Evolutionary conservation across 257 asterid species (phyloP).

Genomic region (Orobanche coerulescens): DNA sequence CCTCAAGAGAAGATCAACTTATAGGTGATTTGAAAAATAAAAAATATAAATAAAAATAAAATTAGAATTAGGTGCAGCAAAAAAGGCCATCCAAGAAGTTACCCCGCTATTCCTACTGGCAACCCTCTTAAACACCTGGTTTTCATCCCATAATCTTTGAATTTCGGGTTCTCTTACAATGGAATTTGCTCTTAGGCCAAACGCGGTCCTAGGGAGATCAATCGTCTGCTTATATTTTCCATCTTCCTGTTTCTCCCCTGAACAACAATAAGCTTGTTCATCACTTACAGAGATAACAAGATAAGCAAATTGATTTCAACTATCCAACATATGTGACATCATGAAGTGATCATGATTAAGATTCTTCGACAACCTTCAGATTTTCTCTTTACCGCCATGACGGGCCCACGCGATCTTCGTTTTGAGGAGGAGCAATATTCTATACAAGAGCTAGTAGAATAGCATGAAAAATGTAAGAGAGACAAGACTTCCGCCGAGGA

Average conservation of each 20-base stretch:
- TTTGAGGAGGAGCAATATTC: conserved; percentile 45
- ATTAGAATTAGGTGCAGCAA: not conserved
- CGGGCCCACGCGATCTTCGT: conserved; percentile 61
- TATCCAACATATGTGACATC: conserved; percentile 12
- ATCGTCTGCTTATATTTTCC: conserved; percentile 89
- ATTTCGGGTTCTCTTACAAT: conserved; percentile 88
- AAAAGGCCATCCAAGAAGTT: conserved; percentile 26
- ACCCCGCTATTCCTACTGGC: conserved; percentile 74
- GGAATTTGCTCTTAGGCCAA: conserved; percentile 89
- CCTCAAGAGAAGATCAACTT: conserved; percentile 3
- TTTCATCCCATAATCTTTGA: conserved; percentile 89
- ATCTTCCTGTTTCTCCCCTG: conserved; percentile 69
- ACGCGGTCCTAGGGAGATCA: conserved; percentile 85
- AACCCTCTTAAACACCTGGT: conserved; percentile 70
- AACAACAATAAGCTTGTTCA: conserved; percentile 21
- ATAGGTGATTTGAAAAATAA: no score
- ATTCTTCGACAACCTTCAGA: conserved; percentile 49
- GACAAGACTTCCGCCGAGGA: conserved; percentile 46
- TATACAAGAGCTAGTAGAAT: conserved; percentile 43
- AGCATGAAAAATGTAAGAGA: conserved; percentile 37
- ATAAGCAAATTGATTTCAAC: conserved; percentile 12
- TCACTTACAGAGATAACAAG: conserved; percentile 12
- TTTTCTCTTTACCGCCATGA: conserved; percentile 71
- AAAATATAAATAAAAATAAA: not conserved
- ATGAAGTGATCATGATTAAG: not conserved